A percentile compares a stretch with the other conserved stretches of the same genome.
Evolutionary conservation across 2,329 filamentous ascomycete species (phyloP).

Genomic region (Stachybotrys chlorohalonatus): DNA sequence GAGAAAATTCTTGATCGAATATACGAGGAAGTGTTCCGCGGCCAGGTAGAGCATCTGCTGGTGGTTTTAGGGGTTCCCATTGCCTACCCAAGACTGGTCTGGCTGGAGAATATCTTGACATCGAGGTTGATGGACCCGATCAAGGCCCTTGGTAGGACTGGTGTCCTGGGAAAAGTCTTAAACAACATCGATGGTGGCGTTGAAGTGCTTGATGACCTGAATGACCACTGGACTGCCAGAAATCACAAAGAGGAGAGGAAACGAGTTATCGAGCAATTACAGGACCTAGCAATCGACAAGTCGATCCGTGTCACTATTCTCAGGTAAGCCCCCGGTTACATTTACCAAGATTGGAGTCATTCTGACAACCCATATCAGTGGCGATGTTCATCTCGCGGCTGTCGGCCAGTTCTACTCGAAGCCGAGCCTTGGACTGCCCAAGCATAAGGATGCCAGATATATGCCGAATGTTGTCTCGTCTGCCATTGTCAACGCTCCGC

Average conservation of each 20-base stretch:
- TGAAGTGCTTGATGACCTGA: conserved; percentile 83
- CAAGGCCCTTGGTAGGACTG: conserved; percentile 77
- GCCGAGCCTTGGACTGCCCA: conserved; percentile 66
- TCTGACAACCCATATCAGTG: conserved; percentile 35
- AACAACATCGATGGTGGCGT: conserved; percentile 89
- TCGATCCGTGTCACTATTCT: conserved; percentile 87
- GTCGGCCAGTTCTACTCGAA: conserved; percentile 95
- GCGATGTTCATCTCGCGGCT: conserved; percentile 87
- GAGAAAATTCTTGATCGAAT: conserved; percentile 80
- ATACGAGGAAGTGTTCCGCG: conserved; percentile 71
- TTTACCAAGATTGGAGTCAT: background rate
- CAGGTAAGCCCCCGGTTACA: conserved; percentile 34
- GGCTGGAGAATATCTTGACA: conserved; percentile 68
- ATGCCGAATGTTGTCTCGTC: conserved; percentile 95
- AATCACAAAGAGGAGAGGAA: conserved; percentile 87
- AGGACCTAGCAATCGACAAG: conserved; percentile 87
- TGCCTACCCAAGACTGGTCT: conserved; percentile 66
- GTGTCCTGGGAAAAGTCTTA: conserved; percentile 68
- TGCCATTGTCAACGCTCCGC: conserved; percentile 86
- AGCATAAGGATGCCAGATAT: conserved; percentile 89
- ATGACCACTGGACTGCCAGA: conserved; percentile 96
- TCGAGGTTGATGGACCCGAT: conserved; percentile 80
- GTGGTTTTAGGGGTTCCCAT: conserved; percentile 80
- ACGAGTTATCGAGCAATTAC: conserved; percentile 80
- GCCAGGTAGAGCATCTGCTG: conserved; percentile 81